A percentile compares a stretch with the other conserved stretches of the same genome.
These are phyloP conservation scores for Rhododendron molle DNA, from an alignment of 148 eudicot species.

Conservation along the genomic window DNA sequence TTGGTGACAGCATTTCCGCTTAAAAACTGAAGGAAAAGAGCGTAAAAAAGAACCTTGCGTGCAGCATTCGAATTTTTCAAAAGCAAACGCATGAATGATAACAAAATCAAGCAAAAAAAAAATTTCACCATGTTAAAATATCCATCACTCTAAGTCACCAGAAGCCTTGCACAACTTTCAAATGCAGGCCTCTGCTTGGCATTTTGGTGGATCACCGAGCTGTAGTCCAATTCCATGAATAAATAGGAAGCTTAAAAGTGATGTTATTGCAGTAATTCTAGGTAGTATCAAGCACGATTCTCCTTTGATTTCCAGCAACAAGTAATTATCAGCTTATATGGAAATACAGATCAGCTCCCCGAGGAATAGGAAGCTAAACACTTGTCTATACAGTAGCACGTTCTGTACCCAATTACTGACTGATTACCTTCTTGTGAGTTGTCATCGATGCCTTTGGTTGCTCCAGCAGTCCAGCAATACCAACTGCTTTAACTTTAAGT, in stretches of 20 bases:
- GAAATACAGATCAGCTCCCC: background rate
- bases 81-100: background rate
- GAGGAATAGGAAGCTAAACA: background rate
- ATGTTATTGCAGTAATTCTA: background rate
- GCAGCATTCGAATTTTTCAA: background rate
- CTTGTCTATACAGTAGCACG: background rate
- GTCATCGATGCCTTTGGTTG: background rate
- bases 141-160: background rate
- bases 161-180: background rate
- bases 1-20: background rate
- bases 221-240: too few relatives aligned
- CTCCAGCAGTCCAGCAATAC: background rate
- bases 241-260: background rate
- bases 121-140: background rate
- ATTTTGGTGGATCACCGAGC: background rate
- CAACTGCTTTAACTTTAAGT: background rate
- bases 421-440: background rate
- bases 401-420: background rate
- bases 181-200: background rate
- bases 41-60: background rate
- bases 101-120: background rate
- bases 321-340: background rate
- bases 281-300: too few relatives aligned
- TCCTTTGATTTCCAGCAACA: background rate
- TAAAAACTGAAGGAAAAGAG: background rate